Conservation (phyloP, 805 yeast species). For the Candida railenensis region DNA sequence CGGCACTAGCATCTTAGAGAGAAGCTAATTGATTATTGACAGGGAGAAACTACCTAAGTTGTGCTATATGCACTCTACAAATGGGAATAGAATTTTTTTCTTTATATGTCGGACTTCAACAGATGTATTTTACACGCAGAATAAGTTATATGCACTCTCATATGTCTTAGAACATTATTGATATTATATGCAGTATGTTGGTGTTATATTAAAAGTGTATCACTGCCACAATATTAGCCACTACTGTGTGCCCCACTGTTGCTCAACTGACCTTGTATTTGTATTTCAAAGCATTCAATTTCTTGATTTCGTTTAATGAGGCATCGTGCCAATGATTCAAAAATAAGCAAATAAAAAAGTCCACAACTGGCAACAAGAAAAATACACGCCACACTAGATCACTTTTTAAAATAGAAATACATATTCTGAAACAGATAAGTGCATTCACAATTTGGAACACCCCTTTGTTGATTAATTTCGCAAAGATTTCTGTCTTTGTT, state of each 20-base stretch:
- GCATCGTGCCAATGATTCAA: constrained; percentile 10
- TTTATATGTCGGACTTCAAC: neutral
- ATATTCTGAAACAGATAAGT: neutral
- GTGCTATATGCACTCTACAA: no score
- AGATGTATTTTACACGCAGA: no score
- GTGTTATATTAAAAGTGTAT: no score
- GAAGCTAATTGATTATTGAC: no score
- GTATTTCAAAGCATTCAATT: constrained; percentile 13
- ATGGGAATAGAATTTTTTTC: neutral
- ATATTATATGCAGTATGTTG: neutral
- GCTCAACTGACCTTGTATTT: constrained; percentile 14
- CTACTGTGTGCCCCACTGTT: neutral
- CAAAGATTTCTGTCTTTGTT: neutral
- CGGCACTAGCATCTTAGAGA: no score
- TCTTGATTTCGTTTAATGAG: constrained; percentile 9
- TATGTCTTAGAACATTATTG: no score
- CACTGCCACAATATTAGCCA: no score
- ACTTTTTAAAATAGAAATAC: neutral
- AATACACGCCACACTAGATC: constrained; percentile 1
- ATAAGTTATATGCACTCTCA: no score
- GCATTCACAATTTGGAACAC: neutral
- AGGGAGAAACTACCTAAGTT: no score
- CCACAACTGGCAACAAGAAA: constrained; percentile 10
- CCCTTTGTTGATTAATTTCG: neutral
- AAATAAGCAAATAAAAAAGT: constrained; percentile 7